Conservation (phyloP, 2,329 filamentous ascomycete species). For the Helminthosporium solani region DNA sequence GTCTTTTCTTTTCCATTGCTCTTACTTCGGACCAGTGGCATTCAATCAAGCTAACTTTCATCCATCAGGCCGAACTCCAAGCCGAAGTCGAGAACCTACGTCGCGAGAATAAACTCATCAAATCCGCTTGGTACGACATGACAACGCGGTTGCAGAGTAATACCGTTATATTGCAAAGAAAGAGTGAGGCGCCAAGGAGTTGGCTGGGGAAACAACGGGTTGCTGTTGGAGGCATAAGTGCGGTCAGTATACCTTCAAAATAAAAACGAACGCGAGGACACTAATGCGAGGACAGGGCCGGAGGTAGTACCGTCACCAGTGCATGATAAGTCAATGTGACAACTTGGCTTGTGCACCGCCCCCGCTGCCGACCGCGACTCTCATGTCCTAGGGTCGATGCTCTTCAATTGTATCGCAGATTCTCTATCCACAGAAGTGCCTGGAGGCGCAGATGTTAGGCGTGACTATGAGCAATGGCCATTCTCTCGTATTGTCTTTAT, state of each 20-base stretch:
- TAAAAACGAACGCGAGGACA: too few species aligned
- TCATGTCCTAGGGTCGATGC: neutral
- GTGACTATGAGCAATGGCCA: too few species aligned
- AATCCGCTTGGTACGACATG: conserved; percentile 85
- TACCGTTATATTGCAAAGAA: conserved; percentile 73
- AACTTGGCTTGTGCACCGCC: neutral
- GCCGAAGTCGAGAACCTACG: conserved; percentile 66
- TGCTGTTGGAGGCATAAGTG: conserved; percentile 35
- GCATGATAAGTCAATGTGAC: neutral
- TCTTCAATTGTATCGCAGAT: too few species aligned
- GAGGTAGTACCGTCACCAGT: neutral
- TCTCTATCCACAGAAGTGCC: too few species aligned
- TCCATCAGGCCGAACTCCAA: conserved; percentile 31
- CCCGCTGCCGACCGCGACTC: neutral
- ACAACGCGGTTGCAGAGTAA: conserved; percentile 78
- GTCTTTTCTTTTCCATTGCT: conserved; percentile 6
- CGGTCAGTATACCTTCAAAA: too few species aligned
- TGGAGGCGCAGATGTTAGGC: too few species aligned
- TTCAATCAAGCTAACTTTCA: conserved; percentile 1
- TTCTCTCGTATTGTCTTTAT: too few species aligned
- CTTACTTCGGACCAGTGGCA: neutral
- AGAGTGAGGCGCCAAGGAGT: conserved; percentile 73
- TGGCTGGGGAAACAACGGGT: conserved; percentile 80
- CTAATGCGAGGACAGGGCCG: neutral
- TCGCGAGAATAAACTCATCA: conserved; percentile 75